phyloP scores from a whole-genome alignment of 2,329 filamentous ascomycete species.

The Nectriaceae sp. region DNA sequence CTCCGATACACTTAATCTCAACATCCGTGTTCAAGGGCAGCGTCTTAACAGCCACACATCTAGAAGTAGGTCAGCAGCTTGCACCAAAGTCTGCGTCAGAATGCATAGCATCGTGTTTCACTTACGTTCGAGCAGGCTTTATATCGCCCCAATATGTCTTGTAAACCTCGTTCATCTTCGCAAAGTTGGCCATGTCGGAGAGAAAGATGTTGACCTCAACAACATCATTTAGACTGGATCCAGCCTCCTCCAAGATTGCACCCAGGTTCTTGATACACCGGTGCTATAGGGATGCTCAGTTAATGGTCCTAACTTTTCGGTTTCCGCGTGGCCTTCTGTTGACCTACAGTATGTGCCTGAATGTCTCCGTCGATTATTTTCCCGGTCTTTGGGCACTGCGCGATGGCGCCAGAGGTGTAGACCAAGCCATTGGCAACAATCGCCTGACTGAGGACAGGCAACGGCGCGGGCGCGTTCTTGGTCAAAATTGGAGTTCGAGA shows the following conservation, averaged over 20 bases:
- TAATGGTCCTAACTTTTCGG: neutral
- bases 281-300: constrained; percentile 32
- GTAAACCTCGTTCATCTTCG: constrained; percentile 73
- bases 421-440: constrained; percentile 61
- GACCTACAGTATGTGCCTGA: constrained; percentile 59
- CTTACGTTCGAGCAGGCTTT: constrained; percentile 43
- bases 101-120: neutral
- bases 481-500: constrained; percentile 23
- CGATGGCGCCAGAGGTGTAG: constrained; percentile 72
- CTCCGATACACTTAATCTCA: constrained; percentile 32
- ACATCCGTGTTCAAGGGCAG: constrained; percentile 31
- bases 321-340: no score
- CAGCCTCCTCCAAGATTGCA: constrained; percentile 68
- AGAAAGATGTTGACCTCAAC: constrained; percentile 75
- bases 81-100: accelerated
- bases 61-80: constrained; percentile 4
- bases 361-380: constrained; percentile 66
- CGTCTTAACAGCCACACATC: constrained; percentile 35
- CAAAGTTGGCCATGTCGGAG: constrained; percentile 71
- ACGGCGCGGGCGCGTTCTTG: constrained; percentile 25
- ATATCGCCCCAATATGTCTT: constrained; percentile 62
- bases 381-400: constrained; percentile 56
- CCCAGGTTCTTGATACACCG: constrained; percentile 69
- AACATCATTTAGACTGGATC: constrained; percentile 62
- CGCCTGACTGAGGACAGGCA: constrained; percentile 26